Conservation (phyloP, 225 moss, liverwort and hornwort species). For the Ulota crispa region DNA sequence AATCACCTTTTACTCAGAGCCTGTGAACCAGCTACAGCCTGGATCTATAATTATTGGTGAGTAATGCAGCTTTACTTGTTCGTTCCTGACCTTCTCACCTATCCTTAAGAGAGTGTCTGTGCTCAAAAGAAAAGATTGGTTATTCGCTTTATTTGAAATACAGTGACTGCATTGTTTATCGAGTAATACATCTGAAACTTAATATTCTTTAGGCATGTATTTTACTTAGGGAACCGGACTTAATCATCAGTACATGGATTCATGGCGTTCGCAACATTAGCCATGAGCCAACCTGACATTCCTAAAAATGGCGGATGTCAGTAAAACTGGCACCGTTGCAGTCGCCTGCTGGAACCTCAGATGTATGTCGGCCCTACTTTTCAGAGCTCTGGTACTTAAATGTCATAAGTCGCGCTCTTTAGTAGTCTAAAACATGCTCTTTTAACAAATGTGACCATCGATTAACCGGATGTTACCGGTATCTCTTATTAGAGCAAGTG, state of each 20-base stretch:
- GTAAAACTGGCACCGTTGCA: not conserved
- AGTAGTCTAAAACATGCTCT: not conserved
- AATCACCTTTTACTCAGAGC: not conserved
- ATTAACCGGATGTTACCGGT: not conserved
- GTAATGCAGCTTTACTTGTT: conserved; percentile 19
- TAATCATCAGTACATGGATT: not conserved
- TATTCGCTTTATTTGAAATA: not conserved
- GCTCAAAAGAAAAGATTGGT: not conserved
- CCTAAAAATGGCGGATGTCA: not conserved
- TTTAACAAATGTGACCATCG: too few relatives aligned
- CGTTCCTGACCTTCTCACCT: not conserved
- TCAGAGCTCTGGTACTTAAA: not conserved
- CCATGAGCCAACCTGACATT: not conserved
- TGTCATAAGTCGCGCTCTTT: not conserved
- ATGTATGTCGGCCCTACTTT: not conserved
- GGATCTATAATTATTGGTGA: conserved; percentile 34
- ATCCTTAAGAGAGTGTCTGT: not conserved
- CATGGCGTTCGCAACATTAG: not conserved
- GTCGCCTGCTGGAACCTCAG: not conserved
- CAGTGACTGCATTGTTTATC: not conserved
- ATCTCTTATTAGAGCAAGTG: not conserved
- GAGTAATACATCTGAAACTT: not conserved
- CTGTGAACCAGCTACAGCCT: too few relatives aligned
- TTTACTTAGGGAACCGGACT: not conserved
- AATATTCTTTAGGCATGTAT: not conserved